Conservation (phyloP, 2,329 filamentous ascomycete species). For the Pseudogymnoascus sp. region DNA sequence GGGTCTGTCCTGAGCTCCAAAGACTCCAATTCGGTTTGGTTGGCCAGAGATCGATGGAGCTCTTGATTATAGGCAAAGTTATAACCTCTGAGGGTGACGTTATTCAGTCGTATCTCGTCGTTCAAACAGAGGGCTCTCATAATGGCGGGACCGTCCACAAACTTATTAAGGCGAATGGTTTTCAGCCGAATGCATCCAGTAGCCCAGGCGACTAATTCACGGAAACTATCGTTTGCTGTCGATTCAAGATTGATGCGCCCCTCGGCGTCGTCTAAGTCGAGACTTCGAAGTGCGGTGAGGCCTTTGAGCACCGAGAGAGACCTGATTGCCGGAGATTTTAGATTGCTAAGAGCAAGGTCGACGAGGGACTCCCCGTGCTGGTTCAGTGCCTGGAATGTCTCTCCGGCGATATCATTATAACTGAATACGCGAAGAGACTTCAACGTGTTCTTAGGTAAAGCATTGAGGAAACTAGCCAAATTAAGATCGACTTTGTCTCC, state of each 20-base stretch:
- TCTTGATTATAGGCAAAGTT: constrained; percentile 37
- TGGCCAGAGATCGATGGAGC: constrained; percentile 44
- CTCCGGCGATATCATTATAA: constrained; percentile 42
- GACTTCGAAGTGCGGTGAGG: constrained; percentile 39
- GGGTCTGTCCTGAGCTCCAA: constrained; percentile 39
- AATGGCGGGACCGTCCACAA: constrained; percentile 45
- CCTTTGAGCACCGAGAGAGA: constrained; percentile 40
- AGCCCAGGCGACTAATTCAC: constrained; percentile 46
- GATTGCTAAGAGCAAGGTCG: constrained; percentile 39
- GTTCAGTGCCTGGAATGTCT: constrained; percentile 46
- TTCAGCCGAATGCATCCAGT: constrained; percentile 42
- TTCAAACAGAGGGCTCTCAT: constrained; percentile 40
- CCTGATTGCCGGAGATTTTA: constrained; percentile 40
- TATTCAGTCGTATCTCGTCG: constrained; percentile 37
- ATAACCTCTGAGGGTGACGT: constrained; percentile 42
- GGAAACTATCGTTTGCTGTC: constrained; percentile 43
- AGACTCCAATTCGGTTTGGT: constrained; percentile 39
- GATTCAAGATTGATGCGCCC: constrained; percentile 38
- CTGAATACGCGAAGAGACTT: constrained; percentile 50
- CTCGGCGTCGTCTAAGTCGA: constrained; percentile 40
- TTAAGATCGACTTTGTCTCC: constrained; percentile 45
- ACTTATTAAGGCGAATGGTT: constrained; percentile 40
- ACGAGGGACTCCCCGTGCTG: constrained; percentile 46
- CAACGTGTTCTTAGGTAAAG: constrained; percentile 48
- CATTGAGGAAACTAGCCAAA: constrained; percentile 49